Evolutionary conservation across 768 basidiomycete species (phyloP).

Genomic region (Dioszegia hungarica): DNA sequence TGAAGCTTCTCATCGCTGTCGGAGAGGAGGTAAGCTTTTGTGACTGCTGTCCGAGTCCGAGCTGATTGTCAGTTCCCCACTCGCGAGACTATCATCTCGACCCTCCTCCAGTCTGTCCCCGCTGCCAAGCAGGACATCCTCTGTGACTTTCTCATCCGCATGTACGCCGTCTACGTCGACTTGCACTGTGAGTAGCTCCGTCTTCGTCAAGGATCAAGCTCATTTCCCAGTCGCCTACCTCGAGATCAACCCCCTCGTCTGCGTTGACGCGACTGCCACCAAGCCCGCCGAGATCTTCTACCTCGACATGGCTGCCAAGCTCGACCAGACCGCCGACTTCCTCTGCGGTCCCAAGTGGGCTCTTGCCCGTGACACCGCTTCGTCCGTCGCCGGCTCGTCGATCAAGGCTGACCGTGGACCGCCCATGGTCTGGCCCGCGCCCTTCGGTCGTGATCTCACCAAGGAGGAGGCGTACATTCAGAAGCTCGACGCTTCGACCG

Average conservation of each 20-base stretch:
- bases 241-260: constrained; percentile 97
- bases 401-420: constrained; percentile 85
- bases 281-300: constrained; percentile 79
- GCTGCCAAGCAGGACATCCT: constrained; percentile 79
- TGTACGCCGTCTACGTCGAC: constrained; percentile 96
- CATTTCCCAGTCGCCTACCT: constrained; percentile 70
- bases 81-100: constrained; percentile 66
- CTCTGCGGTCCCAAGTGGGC: constrained; percentile 99
- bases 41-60: neutral
- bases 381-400: constrained; percentile 54
- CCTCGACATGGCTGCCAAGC: constrained; percentile 99
- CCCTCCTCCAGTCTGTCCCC: constrained; percentile 79
- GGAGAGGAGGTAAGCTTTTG: constrained; percentile 51
- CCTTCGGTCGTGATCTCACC: constrained; percentile 94
- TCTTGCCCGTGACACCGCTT: constrained; percentile 71
- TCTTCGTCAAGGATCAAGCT: neutral
- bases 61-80: constrained; percentile 61
- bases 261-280: constrained; percentile 71
- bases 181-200: constrained; percentile 63
- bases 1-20: constrained; percentile 79
- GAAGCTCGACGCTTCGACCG: constrained; percentile 93
- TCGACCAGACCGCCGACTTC: constrained; percentile 97
- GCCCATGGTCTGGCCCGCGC: constrained; percentile 80
- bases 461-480: constrained; percentile 99
- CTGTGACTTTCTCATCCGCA: constrained; percentile 86